These are phyloP conservation scores for Scytalidium lignicola DNA, from an alignment of 2,329 filamentous ascomycete genomes.

Conservation along the genomic window DNA sequence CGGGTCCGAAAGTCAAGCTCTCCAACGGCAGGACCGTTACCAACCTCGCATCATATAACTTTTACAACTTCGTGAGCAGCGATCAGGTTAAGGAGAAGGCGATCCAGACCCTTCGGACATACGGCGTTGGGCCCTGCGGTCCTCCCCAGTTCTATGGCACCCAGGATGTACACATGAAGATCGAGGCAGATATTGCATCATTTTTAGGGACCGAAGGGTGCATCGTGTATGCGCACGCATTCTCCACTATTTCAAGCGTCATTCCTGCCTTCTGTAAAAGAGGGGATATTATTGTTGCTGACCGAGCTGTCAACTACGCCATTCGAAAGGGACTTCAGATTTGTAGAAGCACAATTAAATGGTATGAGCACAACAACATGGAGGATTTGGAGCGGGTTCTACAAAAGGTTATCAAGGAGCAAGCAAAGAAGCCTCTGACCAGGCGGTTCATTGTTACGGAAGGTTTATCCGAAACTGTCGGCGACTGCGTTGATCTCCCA, in stretches of 20 bases:
- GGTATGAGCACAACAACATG: slow-evolving; percentile 97
- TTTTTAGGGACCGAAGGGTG: slow-evolving; percentile 84
- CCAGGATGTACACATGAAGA: slow-evolving; percentile 97
- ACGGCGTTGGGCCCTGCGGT: slow-evolving; percentile 93
- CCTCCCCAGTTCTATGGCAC: slow-evolving; percentile 98
- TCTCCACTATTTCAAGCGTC: slow-evolving; percentile 94
- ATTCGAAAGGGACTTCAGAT: slow-evolving; percentile 94
- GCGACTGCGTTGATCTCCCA: slow-evolving; percentile 79
- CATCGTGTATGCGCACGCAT: slow-evolving; percentile 94
- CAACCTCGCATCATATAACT: slow-evolving; percentile 94
- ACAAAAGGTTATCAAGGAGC: slow-evolving; percentile 80
- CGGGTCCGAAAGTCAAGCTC: slow-evolving; percentile 85
- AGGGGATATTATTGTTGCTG: slow-evolving; percentile 94
- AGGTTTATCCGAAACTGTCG: slow-evolving; percentile 85
- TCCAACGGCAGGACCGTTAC: slow-evolving; percentile 83
- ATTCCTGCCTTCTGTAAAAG: slow-evolving; percentile 97
- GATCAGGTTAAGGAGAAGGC: slow-evolving; percentile 93
- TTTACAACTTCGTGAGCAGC: slow-evolving; percentile 94
- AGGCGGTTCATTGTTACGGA: slow-evolving; percentile 95
- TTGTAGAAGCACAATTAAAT: slow-evolving; percentile 81
- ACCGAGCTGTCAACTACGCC: slow-evolving; percentile 87
- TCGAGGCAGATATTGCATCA: slow-evolving; percentile 85
- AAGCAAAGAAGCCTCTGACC: slow-evolving; percentile 76
- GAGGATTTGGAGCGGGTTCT: slow-evolving; percentile 84
- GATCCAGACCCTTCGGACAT: slow-evolving; percentile 86